Conservation (phyloP, 2,329 filamentous ascomycete species). For the Ophiostoma perfectum region DNA sequence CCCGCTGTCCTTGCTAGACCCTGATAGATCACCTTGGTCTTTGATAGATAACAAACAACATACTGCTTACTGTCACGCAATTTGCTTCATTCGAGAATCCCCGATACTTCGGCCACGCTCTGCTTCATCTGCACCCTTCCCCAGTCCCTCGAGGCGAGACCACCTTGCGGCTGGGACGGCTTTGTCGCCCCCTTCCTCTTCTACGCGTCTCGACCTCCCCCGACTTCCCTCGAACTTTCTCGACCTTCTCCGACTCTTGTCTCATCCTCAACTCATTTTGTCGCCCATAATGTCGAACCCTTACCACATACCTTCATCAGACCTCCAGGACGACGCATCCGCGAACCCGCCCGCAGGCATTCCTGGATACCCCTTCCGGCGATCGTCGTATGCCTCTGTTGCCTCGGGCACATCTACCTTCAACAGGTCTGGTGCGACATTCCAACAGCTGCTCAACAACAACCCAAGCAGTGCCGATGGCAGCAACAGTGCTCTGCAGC, state of each 20-base stretch:
- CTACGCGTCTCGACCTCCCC: not conserved
- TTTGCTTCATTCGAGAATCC: not conserved
- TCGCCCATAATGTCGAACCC: conserved; percentile 39
- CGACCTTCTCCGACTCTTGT: not conserved
- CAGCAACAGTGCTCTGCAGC: conserved; percentile 26
- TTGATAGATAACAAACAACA: conserved; percentile 6
- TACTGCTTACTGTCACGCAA: not conserved
- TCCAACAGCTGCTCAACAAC: conserved; percentile 46
- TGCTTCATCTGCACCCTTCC: not conserved
- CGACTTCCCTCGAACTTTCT: not conserved
- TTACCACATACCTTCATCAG: conserved; percentile 32
- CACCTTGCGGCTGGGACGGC: conserved; percentile 1
- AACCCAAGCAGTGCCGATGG: conserved; percentile 18
- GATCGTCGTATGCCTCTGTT: conserved; percentile 41
- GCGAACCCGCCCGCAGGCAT: conserved; percentile 28
- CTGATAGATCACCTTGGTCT: not conserved
- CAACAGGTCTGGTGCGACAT: conserved; percentile 38
- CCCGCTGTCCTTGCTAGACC: not conserved
- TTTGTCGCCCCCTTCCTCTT: conserved; percentile 1
- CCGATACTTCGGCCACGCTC: not conserved
- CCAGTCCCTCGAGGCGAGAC: not conserved
- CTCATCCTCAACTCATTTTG: not conserved
- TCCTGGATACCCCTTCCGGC: conserved; percentile 34
- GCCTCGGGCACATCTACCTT: conserved; percentile 34
- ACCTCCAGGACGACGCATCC: conserved; percentile 33